Conservation (phyloP, 1,284 basidiomycete species). For the Ceratobasidium sp. region DNA sequence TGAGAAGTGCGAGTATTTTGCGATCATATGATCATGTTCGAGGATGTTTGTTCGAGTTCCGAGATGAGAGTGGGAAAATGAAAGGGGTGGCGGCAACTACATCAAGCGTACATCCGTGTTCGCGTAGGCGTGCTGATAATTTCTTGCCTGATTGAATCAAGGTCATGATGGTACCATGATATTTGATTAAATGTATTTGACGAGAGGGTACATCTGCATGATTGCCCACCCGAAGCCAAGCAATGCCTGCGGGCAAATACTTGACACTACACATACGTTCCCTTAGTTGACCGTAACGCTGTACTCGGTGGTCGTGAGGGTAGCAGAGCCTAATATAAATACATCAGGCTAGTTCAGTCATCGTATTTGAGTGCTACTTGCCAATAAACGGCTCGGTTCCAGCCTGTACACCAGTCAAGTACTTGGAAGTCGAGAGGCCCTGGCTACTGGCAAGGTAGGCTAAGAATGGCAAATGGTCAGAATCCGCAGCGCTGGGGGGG, state of each 20-base stretch:
- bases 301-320: constrained; percentile 34
- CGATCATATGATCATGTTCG: no score
- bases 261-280: not conserved
- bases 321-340: constrained; percentile 30
- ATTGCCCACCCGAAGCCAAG: not conserved
- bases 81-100: no score
- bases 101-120: no score
- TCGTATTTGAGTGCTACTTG: not conserved
- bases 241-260: not conserved
- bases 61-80: no score
- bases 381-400: constrained; percentile 39
- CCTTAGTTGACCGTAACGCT: constrained; percentile 32
- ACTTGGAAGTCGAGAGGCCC: constrained; percentile 35
- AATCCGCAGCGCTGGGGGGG: not conserved
- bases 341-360: not conserved
- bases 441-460: constrained; percentile 40
- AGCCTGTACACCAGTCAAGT: constrained; percentile 38
- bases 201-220: no score
- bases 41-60: no score
- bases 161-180: no score
- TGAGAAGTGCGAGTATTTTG: not conserved
- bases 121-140: no score
- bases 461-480: constrained; percentile 50
- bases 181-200: not conserved
- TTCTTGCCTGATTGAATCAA: no score